Base-by-base conservation (phyloP, 139 green algal genomes). In the Chlorella sp. region DNA sequence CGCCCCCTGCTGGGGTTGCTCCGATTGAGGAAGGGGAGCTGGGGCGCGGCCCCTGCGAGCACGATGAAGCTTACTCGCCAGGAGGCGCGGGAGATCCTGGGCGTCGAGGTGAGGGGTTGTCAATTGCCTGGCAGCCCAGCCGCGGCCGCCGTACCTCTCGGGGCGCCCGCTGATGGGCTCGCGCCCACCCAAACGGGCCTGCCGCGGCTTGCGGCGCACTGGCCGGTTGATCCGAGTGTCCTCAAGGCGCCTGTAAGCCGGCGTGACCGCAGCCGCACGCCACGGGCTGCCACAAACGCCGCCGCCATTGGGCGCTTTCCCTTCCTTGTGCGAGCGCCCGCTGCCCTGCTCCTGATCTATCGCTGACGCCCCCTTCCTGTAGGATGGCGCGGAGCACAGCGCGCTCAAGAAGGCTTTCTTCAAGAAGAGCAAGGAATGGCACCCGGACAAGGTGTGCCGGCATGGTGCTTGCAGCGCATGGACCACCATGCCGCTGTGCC, bases 381-480 rank as follows among this genome's bases (percentile, higher is more conserved):
- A 83, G 78, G 78, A 64, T 17, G 78, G 47, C 2, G 78, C 78
- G 17, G 41, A 56, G 63, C 78, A 83, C 34, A 39, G 63, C 5
- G 56, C 39, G 23, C 78, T 83, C 26, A 81, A 81, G 21, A 81
- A 81, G 75, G 56, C 63, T 4, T 74, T 83, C 26, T 83, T 75
- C 78, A 55, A 55, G n/a, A 47, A 51, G 60, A 73, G 60, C 78
- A 74, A 74, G 41, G 78, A 83, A 44, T 83, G 81, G 81, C 81
- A 86, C 36, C 81, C 81, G 3, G 81, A 86, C 70, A 86, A 86
- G 67, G 62, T 60, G 51, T n/a, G n/a, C n/a, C n/a, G n/a, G n/a
- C n/a, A n/a, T n/a, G n/a, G n/a, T n/a, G n/a, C n/a, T n/a, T n/a
- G n/a, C n/a, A n/a, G n/a, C n/a, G n/a, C n/a, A n/a, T n/a, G n/a